These are phyloP conservation scores for Licmophora abbreviata DNA, from an alignment of 108 stramenopile genomes.

Conservation along the genomic window DNA sequence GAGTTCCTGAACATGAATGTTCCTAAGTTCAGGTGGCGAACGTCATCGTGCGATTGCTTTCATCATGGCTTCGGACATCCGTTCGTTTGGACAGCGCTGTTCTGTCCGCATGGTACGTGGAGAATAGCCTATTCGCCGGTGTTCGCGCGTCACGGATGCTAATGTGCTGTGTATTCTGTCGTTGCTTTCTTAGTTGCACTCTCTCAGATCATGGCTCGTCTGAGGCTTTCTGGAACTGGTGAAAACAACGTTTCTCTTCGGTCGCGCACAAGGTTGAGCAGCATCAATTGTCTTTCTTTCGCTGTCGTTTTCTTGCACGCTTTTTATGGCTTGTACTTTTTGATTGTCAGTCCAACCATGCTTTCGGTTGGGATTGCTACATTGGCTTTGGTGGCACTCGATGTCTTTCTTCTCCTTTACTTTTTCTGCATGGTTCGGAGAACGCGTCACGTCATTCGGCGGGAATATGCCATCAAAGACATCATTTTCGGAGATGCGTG, in stretches of 20 bases:
- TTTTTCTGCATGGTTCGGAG: slow-evolving; percentile 4
- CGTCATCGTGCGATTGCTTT: slow-evolving; percentile 21
- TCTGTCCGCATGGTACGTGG: slow-evolving; percentile 11
- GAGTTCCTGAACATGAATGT: slow-evolving; percentile 3
- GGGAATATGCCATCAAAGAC: slow-evolving; percentile 12
- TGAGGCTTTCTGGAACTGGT: slow-evolving; percentile 14
- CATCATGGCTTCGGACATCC: slow-evolving; percentile 14
- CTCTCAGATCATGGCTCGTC: slow-evolving; percentile 23
- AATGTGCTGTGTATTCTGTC: not conserved
- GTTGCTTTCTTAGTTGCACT: slow-evolving; percentile 8
- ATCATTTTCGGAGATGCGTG: slow-evolving; percentile 19
- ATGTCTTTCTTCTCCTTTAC: slow-evolving; percentile 8
- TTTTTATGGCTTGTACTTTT: not conserved
- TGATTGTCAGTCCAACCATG: not conserved
- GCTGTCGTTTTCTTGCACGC: not conserved
- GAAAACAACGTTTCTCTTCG: not conserved
- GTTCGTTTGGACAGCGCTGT: slow-evolving; percentile 13
- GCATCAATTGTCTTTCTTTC: not conserved
- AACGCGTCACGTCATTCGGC: slow-evolving; percentile 13
- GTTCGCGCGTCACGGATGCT: not conserved
- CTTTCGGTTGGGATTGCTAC: not conserved
- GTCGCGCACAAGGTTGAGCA: not conserved
- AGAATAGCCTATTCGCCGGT: not conserved
- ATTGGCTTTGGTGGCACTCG: slow-evolving; percentile 1
- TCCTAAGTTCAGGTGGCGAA: slow-evolving; percentile 21